These are phyloP conservation scores for Conoideocrella luteorostrata DNA, from an alignment of 2,329 filamentous ascomycete species.

Conservation along the genomic window DNA sequence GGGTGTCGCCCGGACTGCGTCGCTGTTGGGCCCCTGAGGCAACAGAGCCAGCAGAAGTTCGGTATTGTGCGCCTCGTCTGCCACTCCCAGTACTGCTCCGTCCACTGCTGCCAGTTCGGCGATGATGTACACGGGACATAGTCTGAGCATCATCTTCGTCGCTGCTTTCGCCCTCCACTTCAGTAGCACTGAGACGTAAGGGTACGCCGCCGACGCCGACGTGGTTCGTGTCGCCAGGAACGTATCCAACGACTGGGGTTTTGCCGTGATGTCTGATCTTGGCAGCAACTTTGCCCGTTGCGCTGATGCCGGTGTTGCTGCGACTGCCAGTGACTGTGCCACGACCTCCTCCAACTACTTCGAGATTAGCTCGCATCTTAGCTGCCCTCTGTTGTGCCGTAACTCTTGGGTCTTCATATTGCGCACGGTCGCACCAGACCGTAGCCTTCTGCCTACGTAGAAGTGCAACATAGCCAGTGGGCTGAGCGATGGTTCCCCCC, in stretches of 20 bases:
- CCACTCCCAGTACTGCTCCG: constrained; percentile 59
- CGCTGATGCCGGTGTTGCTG: constrained; percentile 56
- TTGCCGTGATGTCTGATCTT: constrained; percentile 89
- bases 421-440: constrained; percentile 93
- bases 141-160: constrained; percentile 60
- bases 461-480: constrained; percentile 86
- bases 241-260: constrained; percentile 70
- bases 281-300: constrained; percentile 61
- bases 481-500: constrained; percentile 43
- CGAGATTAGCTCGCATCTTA: constrained; percentile 77
- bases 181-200: constrained; percentile 86
- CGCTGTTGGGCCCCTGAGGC: constrained; percentile 36
- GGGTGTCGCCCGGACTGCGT: constrained; percentile 46
- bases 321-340: constrained; percentile 39
- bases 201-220: constrained; percentile 75
- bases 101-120: constrained; percentile 68
- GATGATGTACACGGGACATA: constrained; percentile 52
- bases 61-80: constrained; percentile 41
- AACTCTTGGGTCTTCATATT: constrained; percentile 82
- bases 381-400: constrained; percentile 78
- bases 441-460: constrained; percentile 96
- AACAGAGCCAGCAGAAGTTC: constrained; percentile 42
- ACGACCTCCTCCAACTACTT: constrained; percentile 61
- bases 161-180: constrained; percentile 83
- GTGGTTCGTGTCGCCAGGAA: constrained; percentile 63